A percentile compares a stretch with the other conserved stretches of the same genome.
These are phyloP conservation scores for Ophidiomyces ophidiicola DNA, from an alignment of 2,329 filamentous ascomycete genomes.

Conservation along the genomic window DNA sequence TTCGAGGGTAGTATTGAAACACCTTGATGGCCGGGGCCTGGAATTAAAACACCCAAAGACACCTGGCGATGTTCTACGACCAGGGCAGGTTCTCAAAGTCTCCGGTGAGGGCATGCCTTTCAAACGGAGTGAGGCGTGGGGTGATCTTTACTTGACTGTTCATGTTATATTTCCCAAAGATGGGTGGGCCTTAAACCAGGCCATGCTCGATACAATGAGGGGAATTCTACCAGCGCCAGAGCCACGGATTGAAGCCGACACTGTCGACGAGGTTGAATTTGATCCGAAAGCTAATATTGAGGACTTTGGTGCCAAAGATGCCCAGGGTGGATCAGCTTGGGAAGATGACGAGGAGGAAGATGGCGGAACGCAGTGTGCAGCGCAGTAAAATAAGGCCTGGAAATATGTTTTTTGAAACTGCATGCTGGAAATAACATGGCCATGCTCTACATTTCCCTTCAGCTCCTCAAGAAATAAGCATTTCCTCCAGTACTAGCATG, in stretches of 20 bases:
- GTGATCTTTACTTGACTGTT: slow-evolving; percentile 77
- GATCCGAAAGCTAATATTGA: slow-evolving; percentile 75
- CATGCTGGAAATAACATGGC: no score
- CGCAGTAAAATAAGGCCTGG: slow-evolving; percentile 31
- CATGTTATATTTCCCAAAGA: slow-evolving; percentile 81
- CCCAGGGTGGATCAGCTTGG: slow-evolving; percentile 34
- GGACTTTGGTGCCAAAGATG: slow-evolving; percentile 42
- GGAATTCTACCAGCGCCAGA: slow-evolving; percentile 60
- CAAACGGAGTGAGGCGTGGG: slow-evolving; percentile 71
- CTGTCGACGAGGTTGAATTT: slow-evolving; percentile 77
- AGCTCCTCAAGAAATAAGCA: background rate
- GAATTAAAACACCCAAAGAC: slow-evolving; percentile 62
- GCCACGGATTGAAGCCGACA: slow-evolving; percentile 52
- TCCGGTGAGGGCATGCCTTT: slow-evolving; percentile 86
- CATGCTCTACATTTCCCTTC: slow-evolving; percentile 2
- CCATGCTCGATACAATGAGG: slow-evolving; percentile 55
- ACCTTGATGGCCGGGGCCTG: slow-evolving; percentile 87
- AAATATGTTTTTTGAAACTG: background rate
- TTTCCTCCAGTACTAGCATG: no score
- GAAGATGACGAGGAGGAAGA: slow-evolving; percentile 39
- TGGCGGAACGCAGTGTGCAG: slow-evolving; percentile 35
- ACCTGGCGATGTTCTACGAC: slow-evolving; percentile 67
- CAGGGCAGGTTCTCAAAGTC: slow-evolving; percentile 75
- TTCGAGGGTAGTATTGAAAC: slow-evolving; percentile 76
- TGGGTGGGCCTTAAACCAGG: slow-evolving; percentile 65